Evolutionary conservation across 345 rosid species (phyloP).

Genomic region (Raphanus sativus): DNA sequence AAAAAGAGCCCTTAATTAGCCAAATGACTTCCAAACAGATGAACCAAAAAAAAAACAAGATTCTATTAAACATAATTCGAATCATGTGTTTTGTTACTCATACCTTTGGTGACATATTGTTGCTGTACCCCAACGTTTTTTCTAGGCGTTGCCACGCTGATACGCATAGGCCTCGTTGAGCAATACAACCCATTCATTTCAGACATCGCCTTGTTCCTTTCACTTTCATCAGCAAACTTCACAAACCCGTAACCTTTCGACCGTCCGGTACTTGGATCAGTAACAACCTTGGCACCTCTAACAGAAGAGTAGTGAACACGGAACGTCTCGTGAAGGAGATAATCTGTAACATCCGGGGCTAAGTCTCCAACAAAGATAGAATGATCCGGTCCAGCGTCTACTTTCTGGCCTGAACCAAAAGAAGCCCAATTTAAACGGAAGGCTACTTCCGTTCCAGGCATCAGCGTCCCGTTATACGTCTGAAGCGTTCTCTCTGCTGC

Average conservation of each 20-base stretch:
- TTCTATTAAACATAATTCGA: background rate
- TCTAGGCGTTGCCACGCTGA: background rate
- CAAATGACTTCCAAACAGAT: background rate
- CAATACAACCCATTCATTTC: background rate
- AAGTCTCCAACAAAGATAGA: background rate
- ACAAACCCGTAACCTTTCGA: background rate
- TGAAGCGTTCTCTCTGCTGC: background rate
- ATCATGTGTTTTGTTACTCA: background rate
- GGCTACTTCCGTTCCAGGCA: background rate
- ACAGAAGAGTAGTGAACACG: background rate
- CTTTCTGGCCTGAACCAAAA: background rate
- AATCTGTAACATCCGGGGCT: background rate
- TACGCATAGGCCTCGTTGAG: background rate
- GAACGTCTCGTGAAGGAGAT: background rate
- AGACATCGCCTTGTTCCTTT: background rate
- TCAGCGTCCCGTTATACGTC: background rate
- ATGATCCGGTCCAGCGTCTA: background rate
- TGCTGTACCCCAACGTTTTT: background rate
- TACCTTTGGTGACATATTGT: background rate
- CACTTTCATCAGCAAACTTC: background rate
- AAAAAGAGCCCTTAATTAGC: background rate
- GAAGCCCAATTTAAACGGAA: background rate
- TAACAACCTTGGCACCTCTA: slow-evolving; percentile 1
- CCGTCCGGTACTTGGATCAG: background rate
- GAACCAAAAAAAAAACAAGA: background rate